A percentile compares a stretch with the other conserved stretches of the same genome.
phyloP scores from a whole-genome alignment of 2,329 filamentous ascomycete genomes.

The Fusarium bulbicola region DNA sequence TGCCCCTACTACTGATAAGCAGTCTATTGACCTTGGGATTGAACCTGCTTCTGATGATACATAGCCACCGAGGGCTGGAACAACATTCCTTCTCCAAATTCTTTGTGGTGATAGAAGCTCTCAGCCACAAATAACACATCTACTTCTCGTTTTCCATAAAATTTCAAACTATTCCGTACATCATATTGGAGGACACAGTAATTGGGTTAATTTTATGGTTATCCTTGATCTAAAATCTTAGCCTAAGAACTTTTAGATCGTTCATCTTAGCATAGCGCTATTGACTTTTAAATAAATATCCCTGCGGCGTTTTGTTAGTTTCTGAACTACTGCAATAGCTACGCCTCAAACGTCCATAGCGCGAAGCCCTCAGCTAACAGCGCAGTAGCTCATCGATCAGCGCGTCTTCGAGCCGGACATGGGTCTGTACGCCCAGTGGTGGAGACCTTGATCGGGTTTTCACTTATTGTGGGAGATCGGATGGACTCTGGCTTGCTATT shows the following conservation, averaged over 20 bases:
- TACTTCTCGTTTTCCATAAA: background rate
- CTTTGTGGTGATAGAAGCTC: rapidly evolving
- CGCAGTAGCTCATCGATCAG: background rate
- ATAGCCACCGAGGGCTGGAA: background rate
- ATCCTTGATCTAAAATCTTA: background rate
- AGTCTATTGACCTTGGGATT: background rate
- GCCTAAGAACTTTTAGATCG: rapidly evolving
- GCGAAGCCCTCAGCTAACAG: no score
- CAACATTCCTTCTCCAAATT: background rate
- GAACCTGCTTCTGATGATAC: background rate
- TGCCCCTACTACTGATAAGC: no score
- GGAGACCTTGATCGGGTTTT: background rate
- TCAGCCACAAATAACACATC: background rate
- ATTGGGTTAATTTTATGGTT: background rate
- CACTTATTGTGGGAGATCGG: background rate
- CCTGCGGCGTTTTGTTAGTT: background rate
- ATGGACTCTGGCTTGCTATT: background rate
- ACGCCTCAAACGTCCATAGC: background rate
- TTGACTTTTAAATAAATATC: no score
- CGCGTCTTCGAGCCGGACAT: background rate
- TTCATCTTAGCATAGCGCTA: background rate
- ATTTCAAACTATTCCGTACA: background rate
- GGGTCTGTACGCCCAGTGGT: background rate
- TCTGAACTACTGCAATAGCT: background rate
- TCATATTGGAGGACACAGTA: background rate